Base-by-base conservation (phyloP, 2,329 filamentous ascomycete genomes). In the Ophiostoma angusticollis region DNA sequence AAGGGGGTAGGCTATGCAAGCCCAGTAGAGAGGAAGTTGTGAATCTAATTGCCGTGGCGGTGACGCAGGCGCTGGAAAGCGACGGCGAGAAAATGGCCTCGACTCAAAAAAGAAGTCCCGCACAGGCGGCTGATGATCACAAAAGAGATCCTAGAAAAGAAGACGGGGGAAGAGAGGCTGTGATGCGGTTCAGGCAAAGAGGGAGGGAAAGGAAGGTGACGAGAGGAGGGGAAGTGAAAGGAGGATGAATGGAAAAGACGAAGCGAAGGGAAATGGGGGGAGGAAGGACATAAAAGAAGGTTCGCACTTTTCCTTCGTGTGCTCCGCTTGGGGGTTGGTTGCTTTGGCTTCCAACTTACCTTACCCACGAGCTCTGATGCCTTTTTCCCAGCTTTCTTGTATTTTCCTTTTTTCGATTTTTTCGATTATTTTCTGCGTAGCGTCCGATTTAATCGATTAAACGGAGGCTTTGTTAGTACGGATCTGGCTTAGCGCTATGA, bases 341-440 rank as follows among this genome's bases (percentile, higher is more conserved):
- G 42, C 39, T 42, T 45, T 47, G 45, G 43, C 42, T 42, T 41
- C 41, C 31, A 50, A 49, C 45, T 49, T 30, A 38, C 48, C 48
- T 49, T 44, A 50, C 48, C 48, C 48, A 50, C 46, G 47, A 42
- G 41, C 31, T 41, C 31, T 36, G n/a, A n/a, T n/a, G n/a, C n/a
- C 35, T 29, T 45, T 40, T 35, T 35, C 19, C 12, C 12, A 13
- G 25, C 25, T 13, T n/a, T 28, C 27, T 32, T 9, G 9, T 13
- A 35, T 44, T 7, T 12, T 16, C 28, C 9, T 11, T 29, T 24
- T 11, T 34, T 27, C 30, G 33, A 14, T 29, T 35, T 30, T 41
- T 36, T n/a, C n/a, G n/a, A 30, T 39, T 31, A 34, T 19, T 21
- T 40, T 37, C 23, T 41, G 21, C 21, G 29, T 25, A 18, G 24